phyloP scores from a whole-genome alignment of 1,284 basidiomycete species.

The Termitomyces sp. region DNA sequence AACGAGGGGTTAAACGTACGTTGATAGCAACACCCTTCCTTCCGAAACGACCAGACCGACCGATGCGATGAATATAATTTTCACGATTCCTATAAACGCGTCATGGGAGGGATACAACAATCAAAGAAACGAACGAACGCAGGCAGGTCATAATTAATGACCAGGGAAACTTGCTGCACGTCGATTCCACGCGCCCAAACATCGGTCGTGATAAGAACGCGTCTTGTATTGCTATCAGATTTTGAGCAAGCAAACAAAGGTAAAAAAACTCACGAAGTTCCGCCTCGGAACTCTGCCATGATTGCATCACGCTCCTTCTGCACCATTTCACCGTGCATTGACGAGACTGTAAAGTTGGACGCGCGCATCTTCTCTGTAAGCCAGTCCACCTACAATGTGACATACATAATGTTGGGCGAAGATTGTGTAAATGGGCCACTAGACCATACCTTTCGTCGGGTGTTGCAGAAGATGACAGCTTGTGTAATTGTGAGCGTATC shows the following conservation, averaged over 20 bases:
- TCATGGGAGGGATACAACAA: slow-evolving; percentile 15
- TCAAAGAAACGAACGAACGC: slow-evolving; percentile 48
- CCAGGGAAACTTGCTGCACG: slow-evolving; percentile 96
- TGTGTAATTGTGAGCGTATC: slow-evolving; percentile 99
- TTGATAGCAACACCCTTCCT: slow-evolving; percentile 92
- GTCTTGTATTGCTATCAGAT: slow-evolving; percentile 39
- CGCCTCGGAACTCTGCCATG: slow-evolving; percentile 97
- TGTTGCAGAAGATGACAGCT: slow-evolving; percentile 99
- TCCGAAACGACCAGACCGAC: slow-evolving; percentile 92
- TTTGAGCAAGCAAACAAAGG: neutral
- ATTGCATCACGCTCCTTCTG: slow-evolving; percentile 99
- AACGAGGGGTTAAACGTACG: slow-evolving; percentile 37
- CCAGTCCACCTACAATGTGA: slow-evolving; percentile 82
- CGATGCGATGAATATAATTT: slow-evolving; percentile 98
- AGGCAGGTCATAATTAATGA: slow-evolving; percentile 97
- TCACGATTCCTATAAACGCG: slow-evolving; percentile 75
- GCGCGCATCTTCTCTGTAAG: slow-evolving; percentile 97
- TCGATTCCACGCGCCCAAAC: slow-evolving; percentile 99
- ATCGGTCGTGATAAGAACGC: slow-evolving; percentile 95
- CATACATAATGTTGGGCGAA: slow-evolving; percentile 8
- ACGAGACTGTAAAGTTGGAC: slow-evolving; percentile 93
- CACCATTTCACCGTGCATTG: slow-evolving; percentile 99
- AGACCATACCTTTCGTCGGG: slow-evolving; percentile 79
- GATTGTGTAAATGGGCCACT: neutral
- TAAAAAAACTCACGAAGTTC: slow-evolving; percentile 73